Evolutionary conservation across 2,329 filamentous ascomycete species (phyloP), one percentile per base, ranked within the genome.

Genomic region (Nannizziopsis arthrosporioides): DNA sequence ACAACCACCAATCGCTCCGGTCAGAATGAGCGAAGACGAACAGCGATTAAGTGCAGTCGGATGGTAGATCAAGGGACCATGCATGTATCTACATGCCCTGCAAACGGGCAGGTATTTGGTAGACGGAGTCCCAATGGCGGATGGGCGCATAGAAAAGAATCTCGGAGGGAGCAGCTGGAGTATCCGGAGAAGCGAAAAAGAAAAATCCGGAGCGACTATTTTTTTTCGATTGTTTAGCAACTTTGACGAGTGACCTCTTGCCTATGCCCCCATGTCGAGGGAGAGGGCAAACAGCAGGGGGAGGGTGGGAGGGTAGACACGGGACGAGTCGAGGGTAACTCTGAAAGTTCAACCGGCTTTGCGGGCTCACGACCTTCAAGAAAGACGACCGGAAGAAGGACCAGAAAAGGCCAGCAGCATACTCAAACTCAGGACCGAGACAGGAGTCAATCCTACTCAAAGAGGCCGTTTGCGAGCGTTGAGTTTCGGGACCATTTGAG

Each of bases 1-100:
- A 27, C 22, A 27, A 27, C 22, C 22, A 27, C 22, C 22, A 27
- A 7, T 27, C 22, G 22, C 4, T 4, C 22, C 22, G 14, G 18
- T 19, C 11, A 18, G n/a, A 7, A 27, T 1, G 5, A 17, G 19
- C 42, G 27, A 18, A 17, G 17, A 44, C 18, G 10, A 37, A n/a
- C 34, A 30, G 34, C 19, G 19, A 31, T 46, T 22, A 46, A 15
- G 35, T 34, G 11, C 22, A 42, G 10, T 31, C 38, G 17, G 12
- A 42, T 34, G 37, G 30, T 9, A 42, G 41, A 3, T 37, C 12
- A 47, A 38, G 37, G 17, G 37, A 41, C 45, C 35, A 47, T 36
- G 37, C 42, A 17, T 17, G 35, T 8, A 37, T 11, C 31, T 18
- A 30, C 38, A 10, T 12, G 22, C 14, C 19, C 18, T 32, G 10